Evolutionary conservation across 208 protist species (phyloP), one percentile per base, ranked within the genome.

Genomic region (Trypanosoma rangeli): DNA sequence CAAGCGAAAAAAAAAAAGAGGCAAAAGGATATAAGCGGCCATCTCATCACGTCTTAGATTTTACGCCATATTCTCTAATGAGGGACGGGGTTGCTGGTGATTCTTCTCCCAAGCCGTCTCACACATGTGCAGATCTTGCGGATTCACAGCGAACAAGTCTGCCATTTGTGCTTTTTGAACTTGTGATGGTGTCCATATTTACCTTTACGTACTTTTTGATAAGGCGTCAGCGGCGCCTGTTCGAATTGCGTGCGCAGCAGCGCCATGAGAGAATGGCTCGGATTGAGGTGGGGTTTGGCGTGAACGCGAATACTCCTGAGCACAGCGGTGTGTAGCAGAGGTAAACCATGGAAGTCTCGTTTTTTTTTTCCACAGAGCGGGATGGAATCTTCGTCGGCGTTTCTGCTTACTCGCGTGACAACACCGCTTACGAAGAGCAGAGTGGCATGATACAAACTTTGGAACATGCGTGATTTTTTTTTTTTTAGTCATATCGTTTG

Each of bases 251-350:
- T 2, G 61, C 74, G 5, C 77, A 81, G 52, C 84, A 89, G 58
- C 74, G 86, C 13, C 89, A 90, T 65, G 89, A 94, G 20, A 74
- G 89, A 33, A 76, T 92, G 9, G 68, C 59, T 61, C 78, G 80
- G 44, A 33, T 78, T 26, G 86, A 92, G 29, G 33, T 84, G 8
- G 79, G 76, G 1, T 76, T 76, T 60, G 70, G 70, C 22, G 53
- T 22, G 2, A 62, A 61, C 24, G 35, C 31, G 13, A 44, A 9
- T 58, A 29, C 1, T 35, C 24, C 48, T 15, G 67, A 72, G 31
- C 46, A 72, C 3, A 31, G 26, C 24, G 8, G 37, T 49, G 62
- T 56, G 33, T 12, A 57, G 26, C 7, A 9, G 49, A 9, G n/a
- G 22, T 10, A 26, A 53, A 28, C 16, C 7, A 26, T 26, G 8